Conservation (phyloP, 1,139 yeast species). For the Sugiyamaella castrensis region DNA sequence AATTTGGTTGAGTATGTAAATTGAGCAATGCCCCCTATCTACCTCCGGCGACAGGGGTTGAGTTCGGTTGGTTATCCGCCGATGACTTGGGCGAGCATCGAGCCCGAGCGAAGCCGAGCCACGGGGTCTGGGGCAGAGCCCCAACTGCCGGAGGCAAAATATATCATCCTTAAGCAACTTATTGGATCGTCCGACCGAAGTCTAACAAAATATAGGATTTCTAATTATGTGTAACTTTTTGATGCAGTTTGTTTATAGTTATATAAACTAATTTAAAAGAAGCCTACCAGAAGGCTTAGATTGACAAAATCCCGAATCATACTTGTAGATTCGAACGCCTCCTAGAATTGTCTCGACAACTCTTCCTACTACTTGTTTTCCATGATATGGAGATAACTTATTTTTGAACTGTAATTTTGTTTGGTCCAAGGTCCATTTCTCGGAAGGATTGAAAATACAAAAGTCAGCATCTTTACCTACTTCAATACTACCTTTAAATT, state of each 20-base stretch:
- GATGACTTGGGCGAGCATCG: no score
- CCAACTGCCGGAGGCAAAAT: conserved; percentile 9
- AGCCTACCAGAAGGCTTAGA: conserved; percentile 22
- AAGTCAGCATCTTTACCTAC: conserved; percentile 87
- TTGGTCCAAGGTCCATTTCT: conserved; percentile 55
- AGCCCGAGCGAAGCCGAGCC: no score
- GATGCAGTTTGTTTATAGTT: no score
- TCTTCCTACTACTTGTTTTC: conserved; percentile 62
- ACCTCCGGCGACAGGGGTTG: no score
- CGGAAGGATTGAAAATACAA: conserved; percentile 68
- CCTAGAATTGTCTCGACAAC: conserved; percentile 76
- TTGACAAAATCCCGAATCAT: conserved; percentile 18
- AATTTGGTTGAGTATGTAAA: conserved; percentile 6
- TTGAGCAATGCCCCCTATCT: no score
- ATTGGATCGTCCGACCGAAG: no score
- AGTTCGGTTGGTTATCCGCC: no score
- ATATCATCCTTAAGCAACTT: no score
- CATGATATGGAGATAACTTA: conserved; percentile 83
- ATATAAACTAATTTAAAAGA: conserved; percentile 4
- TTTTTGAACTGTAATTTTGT: conserved; percentile 69
- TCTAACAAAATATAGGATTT: no score
- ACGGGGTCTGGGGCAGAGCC: conserved; percentile 8
- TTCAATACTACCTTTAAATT: conserved; percentile 66
- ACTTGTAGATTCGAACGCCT: conserved; percentile 63
- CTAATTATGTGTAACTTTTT: no score